Conservation (phyloP, 192 early-diverging fungal genomes). For the Gonapodya prolifera region DNA sequence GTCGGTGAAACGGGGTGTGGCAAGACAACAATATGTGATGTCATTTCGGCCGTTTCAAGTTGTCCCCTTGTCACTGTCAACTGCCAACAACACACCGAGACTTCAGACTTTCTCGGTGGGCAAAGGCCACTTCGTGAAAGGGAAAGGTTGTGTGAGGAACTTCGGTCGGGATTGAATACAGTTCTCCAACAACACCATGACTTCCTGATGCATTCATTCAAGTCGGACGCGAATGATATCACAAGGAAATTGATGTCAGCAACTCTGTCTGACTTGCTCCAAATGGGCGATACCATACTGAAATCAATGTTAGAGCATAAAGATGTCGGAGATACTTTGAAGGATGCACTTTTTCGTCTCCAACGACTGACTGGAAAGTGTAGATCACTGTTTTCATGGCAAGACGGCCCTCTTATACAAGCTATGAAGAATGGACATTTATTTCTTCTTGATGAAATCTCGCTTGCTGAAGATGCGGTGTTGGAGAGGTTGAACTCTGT, state of each 20-base stretch:
- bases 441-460: conserved; percentile 97
- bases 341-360: conserved; percentile 7
- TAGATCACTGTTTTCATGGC: conserved; percentile 81
- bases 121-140: conserved; percentile 82
- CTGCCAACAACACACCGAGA: conserved; percentile 94
- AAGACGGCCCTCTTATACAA: conserved; percentile 86
- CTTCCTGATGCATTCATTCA: too few species aligned
- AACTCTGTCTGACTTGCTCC: not conserved
- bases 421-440: conserved; percentile 74
- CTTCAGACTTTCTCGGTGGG: conserved; percentile 83
- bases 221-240: not conserved
- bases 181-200: too few species aligned
- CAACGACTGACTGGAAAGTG: conserved; percentile 25
- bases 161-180: not conserved
- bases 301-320: not conserved
- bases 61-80: conserved; percentile 77
- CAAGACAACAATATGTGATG: conserved; percentile 95
- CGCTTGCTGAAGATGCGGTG: conserved; percentile 95
- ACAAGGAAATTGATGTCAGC: not conserved
- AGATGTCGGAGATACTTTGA: not conserved
- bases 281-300: conserved; percentile 4
- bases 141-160: conserved; percentile 28
- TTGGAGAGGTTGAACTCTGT: conserved; percentile 92
- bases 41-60: conserved; percentile 55
- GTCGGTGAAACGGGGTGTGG: conserved; percentile 98